Conservation (phyloP, 2,329 filamentous ascomycete species). For the Metarhizium rileyi region DNA sequence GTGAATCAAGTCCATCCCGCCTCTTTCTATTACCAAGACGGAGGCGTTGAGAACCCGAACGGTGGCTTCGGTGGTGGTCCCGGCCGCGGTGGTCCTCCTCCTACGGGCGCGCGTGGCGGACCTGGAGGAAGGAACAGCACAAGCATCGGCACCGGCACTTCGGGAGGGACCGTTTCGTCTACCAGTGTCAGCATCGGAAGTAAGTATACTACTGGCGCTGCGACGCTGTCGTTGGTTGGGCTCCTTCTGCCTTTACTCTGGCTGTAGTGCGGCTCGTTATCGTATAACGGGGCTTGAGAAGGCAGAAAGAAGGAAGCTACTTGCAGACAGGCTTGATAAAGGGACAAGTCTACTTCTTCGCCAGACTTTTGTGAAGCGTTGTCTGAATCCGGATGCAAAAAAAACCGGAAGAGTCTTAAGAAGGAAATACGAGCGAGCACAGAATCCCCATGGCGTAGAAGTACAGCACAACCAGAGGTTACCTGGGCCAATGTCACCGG, state of each 20-base stretch:
- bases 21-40: slow-evolving; percentile 20
- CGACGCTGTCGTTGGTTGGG: background rate
- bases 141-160: background rate
- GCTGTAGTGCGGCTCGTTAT: slow-evolving; percentile 14
- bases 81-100: background rate
- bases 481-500: slow-evolving; percentile 15
- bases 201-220: background rate
- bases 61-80: slow-evolving; percentile 10
- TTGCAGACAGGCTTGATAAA: too few relatives aligned
- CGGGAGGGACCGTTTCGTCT: background rate
- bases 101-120: background rate
- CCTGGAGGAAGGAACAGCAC: background rate
- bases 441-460: slow-evolving; percentile 28
- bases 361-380: background rate
- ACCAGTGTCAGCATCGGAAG: background rate
- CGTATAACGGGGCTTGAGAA: too few relatives aligned
- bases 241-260: background rate
- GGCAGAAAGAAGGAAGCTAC: too few relatives aligned
- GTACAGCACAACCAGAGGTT: slow-evolving; percentile 29
- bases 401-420: slow-evolving; percentile 38
- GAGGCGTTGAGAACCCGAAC: slow-evolving; percentile 21
- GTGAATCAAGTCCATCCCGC: slow-evolving; percentile 18
- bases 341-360: too few relatives aligned
- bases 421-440: slow-evolving; percentile 31
- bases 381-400: slow-evolving; percentile 20